These are phyloP conservation scores for Fraxinus sp. DNA, from an alignment of 305 asterid genomes.

Conservation along the genomic window DNA sequence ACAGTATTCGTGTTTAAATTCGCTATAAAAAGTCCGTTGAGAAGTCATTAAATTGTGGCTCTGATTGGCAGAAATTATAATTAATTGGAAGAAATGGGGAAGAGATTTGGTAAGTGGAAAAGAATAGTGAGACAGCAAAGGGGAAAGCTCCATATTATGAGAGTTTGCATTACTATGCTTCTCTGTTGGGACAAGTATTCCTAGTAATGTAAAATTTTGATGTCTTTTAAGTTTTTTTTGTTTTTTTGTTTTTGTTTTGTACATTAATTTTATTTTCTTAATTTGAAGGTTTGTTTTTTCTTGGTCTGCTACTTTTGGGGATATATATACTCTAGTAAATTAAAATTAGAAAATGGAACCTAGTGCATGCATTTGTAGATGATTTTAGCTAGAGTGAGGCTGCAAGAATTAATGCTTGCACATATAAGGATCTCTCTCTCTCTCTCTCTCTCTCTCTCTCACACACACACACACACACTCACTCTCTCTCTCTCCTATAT, in stretches of 20 bases:
- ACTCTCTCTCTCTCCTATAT: too few species aligned
- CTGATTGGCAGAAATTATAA: neutral
- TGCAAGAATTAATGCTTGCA: neutral
- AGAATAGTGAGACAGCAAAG: constrained; percentile 64
- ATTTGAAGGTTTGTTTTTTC: neutral
- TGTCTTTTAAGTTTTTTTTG: neutral
- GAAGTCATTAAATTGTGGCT: constrained; percentile 8
- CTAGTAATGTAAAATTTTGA: neutral
- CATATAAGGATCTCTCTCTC: too few species aligned
- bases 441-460: too few species aligned
- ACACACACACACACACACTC: too few species aligned
- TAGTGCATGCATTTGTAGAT: neutral
- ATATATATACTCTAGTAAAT: neutral
- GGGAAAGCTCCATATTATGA: constrained; percentile 62
- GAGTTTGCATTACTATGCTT: constrained; percentile 72
- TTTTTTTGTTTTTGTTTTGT: neutral
- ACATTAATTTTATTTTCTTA: neutral
- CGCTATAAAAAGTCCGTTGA: neutral
- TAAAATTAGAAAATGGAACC: neutral
- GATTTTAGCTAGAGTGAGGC: too few species aligned
- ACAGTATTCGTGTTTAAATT: neutral
- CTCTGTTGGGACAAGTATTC: constrained; percentile 54
- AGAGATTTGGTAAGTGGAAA: constrained; percentile 51
- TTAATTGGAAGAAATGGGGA: constrained; percentile 37
- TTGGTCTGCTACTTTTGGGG: neutral